Evolutionary conservation across 2,329 filamentous ascomycete species (phyloP).

Genomic region (Zymoseptoria passerinii): DNA sequence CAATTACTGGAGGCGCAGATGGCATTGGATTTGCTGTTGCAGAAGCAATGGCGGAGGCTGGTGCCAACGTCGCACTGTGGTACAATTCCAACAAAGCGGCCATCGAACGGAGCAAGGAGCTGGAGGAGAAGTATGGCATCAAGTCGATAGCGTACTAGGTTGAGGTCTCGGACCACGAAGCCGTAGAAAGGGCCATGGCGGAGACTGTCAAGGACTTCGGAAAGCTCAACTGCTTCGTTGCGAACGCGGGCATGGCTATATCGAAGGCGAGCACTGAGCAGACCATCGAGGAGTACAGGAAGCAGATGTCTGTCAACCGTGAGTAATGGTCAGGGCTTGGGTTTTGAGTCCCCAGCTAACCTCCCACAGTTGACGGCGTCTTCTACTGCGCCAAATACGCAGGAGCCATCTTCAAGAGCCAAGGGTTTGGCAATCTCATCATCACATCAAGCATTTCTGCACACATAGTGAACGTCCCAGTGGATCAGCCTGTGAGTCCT

Average conservation of each 20-base stretch:
- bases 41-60: constrained; percentile 79
- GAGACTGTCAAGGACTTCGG: constrained; percentile 59
- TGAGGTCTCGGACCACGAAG: constrained; percentile 64
- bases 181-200: constrained; percentile 62
- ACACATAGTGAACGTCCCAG: constrained; percentile 30
- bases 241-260: constrained; percentile 86
- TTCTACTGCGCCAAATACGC: constrained; percentile 37
- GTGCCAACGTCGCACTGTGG: constrained; percentile 78
- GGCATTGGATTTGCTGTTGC: constrained; percentile 84
- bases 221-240: constrained; percentile 81
- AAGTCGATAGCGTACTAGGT: constrained; percentile 49
- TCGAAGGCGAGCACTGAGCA: constrained; percentile 50
- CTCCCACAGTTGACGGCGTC: constrained; percentile 29
- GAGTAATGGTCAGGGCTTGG: constrained; percentile 9
- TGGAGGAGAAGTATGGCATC: constrained; percentile 18
- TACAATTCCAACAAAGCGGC: constrained; percentile 69
- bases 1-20: constrained; percentile 81
- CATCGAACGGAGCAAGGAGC: constrained; percentile 10
- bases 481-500: constrained; percentile 45
- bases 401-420: constrained; percentile 35
- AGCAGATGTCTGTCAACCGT: constrained; percentile 49
- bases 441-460: constrained; percentile 34
- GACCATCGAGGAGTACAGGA: constrained; percentile 44
- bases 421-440: constrained; percentile 44
- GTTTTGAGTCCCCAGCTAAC: background rate